These are phyloP conservation scores for Streptanthus diversifolius DNA, from an alignment of 345 rosid species.

Conservation along the genomic window DNA sequence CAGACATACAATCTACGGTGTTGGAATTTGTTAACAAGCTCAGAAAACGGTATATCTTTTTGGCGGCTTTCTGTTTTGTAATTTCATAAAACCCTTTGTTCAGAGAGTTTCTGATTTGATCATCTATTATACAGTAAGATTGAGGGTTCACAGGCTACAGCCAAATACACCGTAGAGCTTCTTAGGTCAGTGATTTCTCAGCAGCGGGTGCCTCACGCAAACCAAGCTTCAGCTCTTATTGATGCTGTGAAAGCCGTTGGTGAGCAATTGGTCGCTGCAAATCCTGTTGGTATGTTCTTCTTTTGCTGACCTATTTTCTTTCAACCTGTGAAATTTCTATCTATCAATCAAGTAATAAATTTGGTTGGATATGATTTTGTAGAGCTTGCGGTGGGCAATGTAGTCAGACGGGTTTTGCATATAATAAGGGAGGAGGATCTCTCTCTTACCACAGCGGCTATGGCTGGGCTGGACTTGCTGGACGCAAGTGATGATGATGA, in stretches of 20 bases:
- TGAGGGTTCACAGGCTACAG: constrained; percentile 95
- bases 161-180: constrained; percentile 76
- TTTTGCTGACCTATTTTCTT: not conserved
- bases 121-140: constrained; percentile 54
- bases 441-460: constrained; percentile 69
- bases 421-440: constrained; percentile 96
- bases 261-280: constrained; percentile 75
- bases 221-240: constrained; percentile 81
- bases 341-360: not conserved
- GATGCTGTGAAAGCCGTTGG: constrained; percentile 81
- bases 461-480: constrained; percentile 64
- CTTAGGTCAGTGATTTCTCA: constrained; percentile 88
- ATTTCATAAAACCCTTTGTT: constrained; percentile 4
- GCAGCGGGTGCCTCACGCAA: constrained; percentile 72
- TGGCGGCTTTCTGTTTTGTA: not conserved
- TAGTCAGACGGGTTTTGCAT: constrained; percentile 92
- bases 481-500: constrained; percentile 79
- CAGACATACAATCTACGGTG: constrained; percentile 75
- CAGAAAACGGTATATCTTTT: constrained; percentile 55
- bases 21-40: constrained; percentile 79
- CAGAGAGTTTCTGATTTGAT: not conserved
- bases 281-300: constrained; percentile 70
- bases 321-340: not conserved
- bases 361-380: constrained; percentile 34
- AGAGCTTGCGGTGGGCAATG: constrained; percentile 98